Evolutionary conservation across 495 filamentous ascomycete genomes (phyloP).

Genomic region (Neurospora cerealis): DNA sequence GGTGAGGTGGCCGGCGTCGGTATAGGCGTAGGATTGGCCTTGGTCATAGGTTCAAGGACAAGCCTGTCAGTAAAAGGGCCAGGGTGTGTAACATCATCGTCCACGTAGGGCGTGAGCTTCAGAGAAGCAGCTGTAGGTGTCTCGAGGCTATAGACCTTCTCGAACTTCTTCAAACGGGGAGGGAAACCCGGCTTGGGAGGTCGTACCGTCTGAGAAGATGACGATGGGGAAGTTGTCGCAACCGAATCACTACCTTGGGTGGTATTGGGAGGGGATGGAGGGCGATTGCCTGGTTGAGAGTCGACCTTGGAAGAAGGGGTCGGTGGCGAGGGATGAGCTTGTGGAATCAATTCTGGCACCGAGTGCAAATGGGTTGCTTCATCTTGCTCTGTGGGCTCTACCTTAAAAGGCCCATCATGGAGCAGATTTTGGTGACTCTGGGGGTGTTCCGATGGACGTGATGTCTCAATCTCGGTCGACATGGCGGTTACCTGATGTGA

Average conservation of each 20-base stretch:
- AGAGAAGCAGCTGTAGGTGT: constrained; percentile 12
- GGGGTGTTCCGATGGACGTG: background rate
- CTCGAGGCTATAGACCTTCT: constrained; percentile 9
- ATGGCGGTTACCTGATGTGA: background rate
- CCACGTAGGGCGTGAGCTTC: constrained; percentile 15
- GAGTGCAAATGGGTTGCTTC: background rate
- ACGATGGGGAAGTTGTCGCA: background rate
- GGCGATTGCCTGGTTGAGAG: background rate
- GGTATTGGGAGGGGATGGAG: background rate
- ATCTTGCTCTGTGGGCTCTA: background rate
- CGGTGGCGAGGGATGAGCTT: background rate
- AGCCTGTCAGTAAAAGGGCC: constrained; percentile 20
- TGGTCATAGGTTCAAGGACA: constrained; percentile 3
- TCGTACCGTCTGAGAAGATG: background rate
- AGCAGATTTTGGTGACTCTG: background rate
- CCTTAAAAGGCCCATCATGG: background rate
- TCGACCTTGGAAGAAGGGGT: background rate
- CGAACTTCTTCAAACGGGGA: constrained; percentile 7
- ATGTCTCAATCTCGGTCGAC: background rate
- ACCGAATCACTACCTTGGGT: background rate
- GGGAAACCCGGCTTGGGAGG: constrained; percentile 5
- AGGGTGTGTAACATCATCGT: constrained; percentile 14
- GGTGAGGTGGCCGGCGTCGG: constrained; percentile 10
- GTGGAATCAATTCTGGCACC: background rate
- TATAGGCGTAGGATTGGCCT: constrained; percentile 4